Evolutionary conservation across 495 filamentous ascomycete genomes (phyloP), one percentile per base, ranked within the genome.

Genomic region (Talaromyces stipitatus): DNA sequence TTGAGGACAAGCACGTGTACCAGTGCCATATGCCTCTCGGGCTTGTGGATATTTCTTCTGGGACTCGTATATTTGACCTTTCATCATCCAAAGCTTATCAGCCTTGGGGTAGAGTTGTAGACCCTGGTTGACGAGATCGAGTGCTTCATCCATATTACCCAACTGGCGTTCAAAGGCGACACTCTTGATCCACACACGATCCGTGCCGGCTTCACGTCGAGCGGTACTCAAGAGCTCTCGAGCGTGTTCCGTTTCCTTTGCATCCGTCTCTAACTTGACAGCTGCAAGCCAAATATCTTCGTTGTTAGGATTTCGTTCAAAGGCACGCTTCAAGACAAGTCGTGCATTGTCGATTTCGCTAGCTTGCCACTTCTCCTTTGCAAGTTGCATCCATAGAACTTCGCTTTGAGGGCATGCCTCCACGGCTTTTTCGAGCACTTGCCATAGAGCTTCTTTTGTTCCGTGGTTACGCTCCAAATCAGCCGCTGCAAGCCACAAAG

Each of bases 231-330:
- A 82, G 10, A 97, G 80, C 28, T 86, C 80, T 46, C 92, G 76
- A 1, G 95, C 94, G 60, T 91, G 83, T 26, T 88, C 87, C 30
- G 84, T 86, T 59, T 92, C 81, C 14, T 83, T 73, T 55, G 90
- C 91, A 61, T 96, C 90, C 2, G 92, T 89, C 65, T 99, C 94
- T 14, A 97, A 80, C 66, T 96, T 95, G 62, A 97, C 92, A 33
- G 94, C 92, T 2, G 90, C 88, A 38, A 96, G 83, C 87, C 91
- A 97, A 61, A 99, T 95, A 71, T 97, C 90, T 69, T 99, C 94
- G 71, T 95, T 96, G 69, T 91, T 89, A 0, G 90, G 88, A 57
- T 96, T 94, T 65, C 96, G 89, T 53, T 90, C 85, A 78, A 97
- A 97, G 1, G 94, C 92, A 58, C 82, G 82, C 0, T 82, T 91